Percentiles rank a stretch among this genome's conserved stretches.
phyloP scores from a whole-genome alignment of 768 basidiomycete genomes.

The Ephemerocybe angulata region DNA sequence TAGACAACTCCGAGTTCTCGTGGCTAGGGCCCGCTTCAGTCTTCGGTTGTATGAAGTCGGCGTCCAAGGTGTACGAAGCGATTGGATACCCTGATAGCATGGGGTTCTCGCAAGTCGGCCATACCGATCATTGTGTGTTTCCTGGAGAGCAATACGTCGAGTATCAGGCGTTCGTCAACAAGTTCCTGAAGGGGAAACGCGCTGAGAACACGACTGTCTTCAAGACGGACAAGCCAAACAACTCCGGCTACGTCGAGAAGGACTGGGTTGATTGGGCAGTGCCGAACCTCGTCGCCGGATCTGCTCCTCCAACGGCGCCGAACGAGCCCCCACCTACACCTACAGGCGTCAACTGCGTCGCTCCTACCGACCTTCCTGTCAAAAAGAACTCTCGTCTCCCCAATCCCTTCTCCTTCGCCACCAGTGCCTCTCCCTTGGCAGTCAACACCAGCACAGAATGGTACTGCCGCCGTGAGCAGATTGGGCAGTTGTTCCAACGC shows the following conservation, averaged over 20 bases:
- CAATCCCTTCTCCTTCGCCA: conserved; percentile 50
- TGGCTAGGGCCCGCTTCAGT: conserved; percentile 53
- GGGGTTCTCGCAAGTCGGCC: conserved; percentile 53
- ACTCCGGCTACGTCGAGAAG: conserved; percentile 35
- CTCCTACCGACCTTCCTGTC: conserved; percentile 27
- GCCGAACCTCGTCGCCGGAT: conserved; percentile 30
- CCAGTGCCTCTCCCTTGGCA: conserved; percentile 28
- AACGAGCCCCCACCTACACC: not conserved
- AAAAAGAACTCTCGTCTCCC: conserved; percentile 41
- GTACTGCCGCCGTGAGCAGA: conserved; percentile 49
- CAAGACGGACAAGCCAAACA: conserved; percentile 42
- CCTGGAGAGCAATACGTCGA: conserved; percentile 41
- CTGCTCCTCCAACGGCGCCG: not conserved
- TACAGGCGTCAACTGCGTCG: conserved; percentile 3
- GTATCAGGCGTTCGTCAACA: conserved; percentile 53
- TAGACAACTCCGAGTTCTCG: conserved; percentile 52
- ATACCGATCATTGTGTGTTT: conserved; percentile 53
- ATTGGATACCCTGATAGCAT: conserved; percentile 42
- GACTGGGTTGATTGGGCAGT: conserved; percentile 50
- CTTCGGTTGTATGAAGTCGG: conserved; percentile 51
- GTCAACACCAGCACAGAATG: conserved; percentile 45
- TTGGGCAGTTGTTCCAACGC: conserved; percentile 45
- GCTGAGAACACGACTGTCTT: conserved; percentile 43
- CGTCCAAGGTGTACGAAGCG: conserved; percentile 47
- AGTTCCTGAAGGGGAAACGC: conserved; percentile 48